Percentiles rank a stretch among this genome's conserved stretches.
These are phyloP conservation scores for Corylus americana DNA, from an alignment of 306 rosid genomes.

Conservation along the genomic window DNA sequence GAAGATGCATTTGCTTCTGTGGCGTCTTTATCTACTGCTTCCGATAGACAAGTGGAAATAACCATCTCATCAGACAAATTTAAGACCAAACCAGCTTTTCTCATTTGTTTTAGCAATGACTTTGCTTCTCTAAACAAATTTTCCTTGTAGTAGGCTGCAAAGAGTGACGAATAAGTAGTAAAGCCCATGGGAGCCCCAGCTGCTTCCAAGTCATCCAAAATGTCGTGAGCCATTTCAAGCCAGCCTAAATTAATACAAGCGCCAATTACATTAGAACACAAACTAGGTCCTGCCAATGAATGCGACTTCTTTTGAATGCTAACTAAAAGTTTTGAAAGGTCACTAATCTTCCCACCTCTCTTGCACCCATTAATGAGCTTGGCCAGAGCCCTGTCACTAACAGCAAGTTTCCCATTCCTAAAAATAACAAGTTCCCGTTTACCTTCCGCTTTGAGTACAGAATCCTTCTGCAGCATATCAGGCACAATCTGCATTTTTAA, in stretches of 20 bases:
- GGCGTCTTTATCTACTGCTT: background rate
- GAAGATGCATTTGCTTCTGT: slow-evolving; percentile 5
- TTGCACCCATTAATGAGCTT: slow-evolving; percentile 56
- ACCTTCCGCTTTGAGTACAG: slow-evolving; percentile 61
- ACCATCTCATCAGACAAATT: slow-evolving; percentile 28
- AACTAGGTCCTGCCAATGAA: slow-evolving; percentile 50
- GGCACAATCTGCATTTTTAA: slow-evolving; percentile 62
- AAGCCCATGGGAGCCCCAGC: slow-evolving; percentile 41
- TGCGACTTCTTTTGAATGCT: slow-evolving; percentile 44
- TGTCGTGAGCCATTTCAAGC: slow-evolving; percentile 89
- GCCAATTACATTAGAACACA: slow-evolving; percentile 57
- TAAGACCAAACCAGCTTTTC: slow-evolving; percentile 19
- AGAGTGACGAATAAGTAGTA: slow-evolving; percentile 44
- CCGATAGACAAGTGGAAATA: background rate
- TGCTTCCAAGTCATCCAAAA: slow-evolving; percentile 73
- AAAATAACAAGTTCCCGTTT: slow-evolving; percentile 53
- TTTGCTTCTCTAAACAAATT: slow-evolving; percentile 69
- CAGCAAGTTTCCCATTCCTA: slow-evolving; percentile 64
- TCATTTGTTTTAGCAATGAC: slow-evolving; percentile 56
- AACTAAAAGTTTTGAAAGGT: slow-evolving; percentile 65
- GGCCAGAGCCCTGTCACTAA: slow-evolving; percentile 63
- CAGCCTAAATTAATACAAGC: slow-evolving; percentile 80
- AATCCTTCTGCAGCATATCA: slow-evolving; percentile 65
- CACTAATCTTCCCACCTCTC: slow-evolving; percentile 45
- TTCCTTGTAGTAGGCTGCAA: slow-evolving; percentile 57